Evolutionary conservation across 176 grass and related monocot species (phyloP).

Genomic region (Avena atlantica): DNA sequence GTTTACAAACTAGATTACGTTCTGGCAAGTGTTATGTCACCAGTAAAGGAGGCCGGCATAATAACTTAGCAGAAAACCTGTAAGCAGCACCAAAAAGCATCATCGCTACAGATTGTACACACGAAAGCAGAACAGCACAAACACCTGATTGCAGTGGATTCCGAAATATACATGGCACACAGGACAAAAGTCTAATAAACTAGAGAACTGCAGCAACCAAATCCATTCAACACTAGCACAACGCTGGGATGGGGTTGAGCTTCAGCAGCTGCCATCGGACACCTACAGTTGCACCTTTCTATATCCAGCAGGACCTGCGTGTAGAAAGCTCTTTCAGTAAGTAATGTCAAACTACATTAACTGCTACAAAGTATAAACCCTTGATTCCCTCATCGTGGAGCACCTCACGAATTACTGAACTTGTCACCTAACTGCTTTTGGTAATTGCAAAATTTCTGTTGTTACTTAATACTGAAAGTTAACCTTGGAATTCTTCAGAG

Average conservation of each 20-base stretch:
- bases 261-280: background rate
- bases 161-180: conserved; percentile 38
- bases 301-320: conserved; percentile 25
- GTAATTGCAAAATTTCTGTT: background rate
- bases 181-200: background rate
- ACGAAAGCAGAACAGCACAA: conserved; percentile 18
- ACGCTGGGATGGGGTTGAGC: background rate
- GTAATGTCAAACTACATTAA: background rate
- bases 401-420: background rate
- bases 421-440: background rate
- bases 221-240: background rate
- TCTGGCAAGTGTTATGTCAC: background rate
- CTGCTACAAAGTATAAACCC: conserved; percentile 2
- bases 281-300: conserved; percentile 16
- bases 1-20: background rate
- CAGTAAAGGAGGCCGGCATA: background rate
- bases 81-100: background rate
- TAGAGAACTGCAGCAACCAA: background rate
- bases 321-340: conserved; percentile 22
- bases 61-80: background rate
- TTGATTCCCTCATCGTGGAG: background rate
- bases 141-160: conserved; percentile 15
- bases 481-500: background rate
- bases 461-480: background rate
- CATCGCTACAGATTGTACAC: background rate